Conservation (phyloP, 2,329 filamentous ascomycete genomes). For the Fusarium secorum region DNA sequence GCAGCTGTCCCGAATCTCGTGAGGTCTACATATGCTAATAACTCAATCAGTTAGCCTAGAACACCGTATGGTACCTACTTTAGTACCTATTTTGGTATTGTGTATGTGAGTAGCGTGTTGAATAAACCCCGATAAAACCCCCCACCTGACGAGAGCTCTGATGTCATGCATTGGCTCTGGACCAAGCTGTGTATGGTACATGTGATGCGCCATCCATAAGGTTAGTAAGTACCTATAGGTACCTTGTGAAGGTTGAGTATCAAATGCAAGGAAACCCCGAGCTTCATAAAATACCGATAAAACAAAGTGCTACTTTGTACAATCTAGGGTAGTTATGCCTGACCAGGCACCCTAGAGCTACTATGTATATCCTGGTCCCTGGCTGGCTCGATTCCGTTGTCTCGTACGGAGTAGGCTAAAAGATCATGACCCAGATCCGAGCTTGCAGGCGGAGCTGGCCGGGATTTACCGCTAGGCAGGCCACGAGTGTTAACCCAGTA, state of each 20-base stretch:
- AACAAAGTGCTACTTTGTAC: neutral
- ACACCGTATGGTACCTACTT: neutral
- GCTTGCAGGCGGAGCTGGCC: slow-evolving; percentile 26
- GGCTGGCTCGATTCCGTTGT: slow-evolving; percentile 18
- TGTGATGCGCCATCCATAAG: neutral
- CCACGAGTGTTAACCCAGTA: slow-evolving; percentile 26
- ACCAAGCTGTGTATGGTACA: neutral
- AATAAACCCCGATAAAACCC: neutral
- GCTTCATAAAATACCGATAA: neutral
- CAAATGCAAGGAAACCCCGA: neutral
- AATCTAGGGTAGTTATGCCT: slow-evolving; percentile 4
- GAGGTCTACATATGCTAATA: neutral
- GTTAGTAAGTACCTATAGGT: neutral
- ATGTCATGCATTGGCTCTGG: slow-evolving; percentile 5
- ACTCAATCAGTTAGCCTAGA: neutral
- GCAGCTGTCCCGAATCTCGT: neutral
- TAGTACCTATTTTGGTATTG: neutral
- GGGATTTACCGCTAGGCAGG: slow-evolving; percentile 37
- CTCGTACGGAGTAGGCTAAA: slow-evolving; percentile 33
- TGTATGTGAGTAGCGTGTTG: no score
- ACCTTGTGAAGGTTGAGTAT: neutral
- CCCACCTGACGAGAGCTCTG: slow-evolving; percentile 4
- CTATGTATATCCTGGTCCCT: slow-evolving; percentile 9
- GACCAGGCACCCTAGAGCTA: slow-evolving; percentile 6
- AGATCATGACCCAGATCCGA: slow-evolving; percentile 26